A percentile compares a stretch with the other conserved stretches of the same genome.
Evolutionary conservation across 164 flowering plant genomes (phyloP).

Genomic region (Aristolochia californica): DNA sequence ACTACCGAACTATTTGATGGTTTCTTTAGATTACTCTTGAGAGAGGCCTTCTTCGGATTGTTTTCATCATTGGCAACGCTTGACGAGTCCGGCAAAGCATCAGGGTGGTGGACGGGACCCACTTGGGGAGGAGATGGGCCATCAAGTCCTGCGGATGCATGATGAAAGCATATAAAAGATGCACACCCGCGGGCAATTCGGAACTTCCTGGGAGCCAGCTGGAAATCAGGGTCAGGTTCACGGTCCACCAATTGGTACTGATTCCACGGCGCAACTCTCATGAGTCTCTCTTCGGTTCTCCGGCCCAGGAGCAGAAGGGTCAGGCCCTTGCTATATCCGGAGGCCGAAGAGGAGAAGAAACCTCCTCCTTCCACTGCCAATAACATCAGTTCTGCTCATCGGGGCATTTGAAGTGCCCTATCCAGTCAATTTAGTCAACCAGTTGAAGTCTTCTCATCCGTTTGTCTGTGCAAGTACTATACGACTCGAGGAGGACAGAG

Average conservation of each 20-base stretch:
- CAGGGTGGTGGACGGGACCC: conserved; percentile 58
- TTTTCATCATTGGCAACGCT: conserved; percentile 27
- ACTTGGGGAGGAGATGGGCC: conserved; percentile 56
- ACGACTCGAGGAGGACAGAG: no score
- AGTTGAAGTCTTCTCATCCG: not conserved
- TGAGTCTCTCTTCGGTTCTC: conserved; percentile 59
- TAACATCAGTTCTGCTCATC: conserved; percentile 91
- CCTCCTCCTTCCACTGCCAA: conserved; percentile 99
- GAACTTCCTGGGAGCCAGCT: conserved; percentile 72
- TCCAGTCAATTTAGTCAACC: not conserved
- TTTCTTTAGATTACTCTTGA: conserved; percentile 73
- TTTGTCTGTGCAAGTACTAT: no score
- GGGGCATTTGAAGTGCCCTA: conserved; percentile 25
- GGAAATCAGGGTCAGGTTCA: conserved; percentile 55
- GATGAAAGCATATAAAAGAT: conserved; percentile 76
- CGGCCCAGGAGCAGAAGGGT: conserved; percentile 70
- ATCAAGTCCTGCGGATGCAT: conserved; percentile 59
- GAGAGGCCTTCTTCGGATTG: conserved; percentile 17
- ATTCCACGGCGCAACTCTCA: conserved; percentile 88
- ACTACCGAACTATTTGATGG: conserved; percentile 20
- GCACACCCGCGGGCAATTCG: conserved; percentile 65
- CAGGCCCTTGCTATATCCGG: conserved; percentile 87
- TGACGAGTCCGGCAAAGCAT: conserved; percentile 19
- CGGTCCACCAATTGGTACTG: conserved; percentile 85
- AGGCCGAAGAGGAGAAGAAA: conserved; percentile 90